These are phyloP conservation scores for Bolboschoenoplectus hybrid DNA, from an alignment of 202 grass and related monocot species.

Conservation along the genomic window DNA sequence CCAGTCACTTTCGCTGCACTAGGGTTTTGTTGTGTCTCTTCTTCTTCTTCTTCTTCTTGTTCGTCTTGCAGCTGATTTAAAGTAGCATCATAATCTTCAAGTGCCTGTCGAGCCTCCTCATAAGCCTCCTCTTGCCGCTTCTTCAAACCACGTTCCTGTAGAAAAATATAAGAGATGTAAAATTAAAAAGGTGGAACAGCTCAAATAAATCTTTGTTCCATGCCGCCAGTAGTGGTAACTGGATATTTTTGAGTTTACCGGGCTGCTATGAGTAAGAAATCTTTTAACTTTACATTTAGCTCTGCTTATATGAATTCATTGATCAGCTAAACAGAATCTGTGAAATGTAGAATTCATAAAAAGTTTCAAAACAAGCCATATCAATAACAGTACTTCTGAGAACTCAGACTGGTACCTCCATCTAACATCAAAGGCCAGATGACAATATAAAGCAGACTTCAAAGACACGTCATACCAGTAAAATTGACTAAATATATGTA, in stretches of 20 bases:
- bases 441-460: neutral
- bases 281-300: neutral
- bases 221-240: neutral
- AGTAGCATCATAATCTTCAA: constrained; percentile 84
- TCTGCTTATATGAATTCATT: neutral
- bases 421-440: neutral
- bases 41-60: constrained; percentile 51
- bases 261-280: neutral
- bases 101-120: constrained; percentile 65
- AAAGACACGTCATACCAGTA: constrained; percentile 15
- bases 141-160: constrained; percentile 82
- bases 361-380: constrained; percentile 24
- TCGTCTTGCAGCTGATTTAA: constrained; percentile 69
- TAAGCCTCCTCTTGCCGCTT: constrained; percentile 67
- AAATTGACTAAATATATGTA: constrained; percentile 31
- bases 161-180: constrained; percentile 40
- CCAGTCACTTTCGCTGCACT: constrained; percentile 55
- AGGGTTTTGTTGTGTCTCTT: constrained; percentile 47
- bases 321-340: neutral
- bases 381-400: constrained; percentile 2
- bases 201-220: neutral
- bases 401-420: neutral
- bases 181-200: neutral
- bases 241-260: neutral
- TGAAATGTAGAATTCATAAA: neutral